phyloP scores from a whole-genome alignment of 1,284 basidiomycete species.

The Polyporus tsugae region DNA sequence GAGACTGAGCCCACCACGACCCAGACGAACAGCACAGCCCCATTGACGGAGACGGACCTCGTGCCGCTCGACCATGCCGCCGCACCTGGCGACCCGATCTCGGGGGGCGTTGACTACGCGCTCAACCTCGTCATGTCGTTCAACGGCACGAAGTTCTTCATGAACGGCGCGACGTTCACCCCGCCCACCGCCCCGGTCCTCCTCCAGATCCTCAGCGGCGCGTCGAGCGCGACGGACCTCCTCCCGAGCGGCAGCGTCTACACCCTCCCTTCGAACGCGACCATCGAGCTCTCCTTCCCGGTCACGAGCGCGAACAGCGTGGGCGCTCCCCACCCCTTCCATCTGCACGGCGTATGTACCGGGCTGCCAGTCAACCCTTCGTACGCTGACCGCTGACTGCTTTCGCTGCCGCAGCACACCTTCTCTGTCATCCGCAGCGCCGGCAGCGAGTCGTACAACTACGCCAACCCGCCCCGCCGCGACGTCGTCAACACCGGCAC shows the following conservation, averaged over 20 bases:
- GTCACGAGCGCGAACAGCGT: slow-evolving; percentile 22
- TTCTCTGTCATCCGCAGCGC: slow-evolving; percentile 36
- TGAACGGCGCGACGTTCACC: slow-evolving; percentile 38
- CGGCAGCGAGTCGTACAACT: slow-evolving; percentile 43
- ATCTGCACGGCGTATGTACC: slow-evolving; percentile 46
- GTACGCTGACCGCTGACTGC: background rate
- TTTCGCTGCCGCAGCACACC: slow-evolving; percentile 20
- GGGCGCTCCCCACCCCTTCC: slow-evolving; percentile 47
- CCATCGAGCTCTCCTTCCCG: slow-evolving; percentile 46
- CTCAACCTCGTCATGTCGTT: slow-evolving; percentile 35
- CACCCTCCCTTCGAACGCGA: slow-evolving; percentile 37
- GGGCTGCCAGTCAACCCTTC: background rate
- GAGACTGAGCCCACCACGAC: slow-evolving; percentile 51
- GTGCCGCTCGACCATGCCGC: slow-evolving; percentile 27
- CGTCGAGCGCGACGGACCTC: slow-evolving; percentile 36
- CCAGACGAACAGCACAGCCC: slow-evolving; percentile 33
- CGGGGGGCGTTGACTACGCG: slow-evolving; percentile 41
- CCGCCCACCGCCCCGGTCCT: slow-evolving; percentile 43
- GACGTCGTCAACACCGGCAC: slow-evolving; percentile 38
- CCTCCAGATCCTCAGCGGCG: slow-evolving; percentile 46
- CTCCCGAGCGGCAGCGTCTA: slow-evolving; percentile 44
- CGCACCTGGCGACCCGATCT: slow-evolving; percentile 35
- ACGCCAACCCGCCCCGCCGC: slow-evolving; percentile 44
- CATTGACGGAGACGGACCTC: slow-evolving; percentile 41
- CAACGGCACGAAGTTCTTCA: slow-evolving; percentile 28